Evolutionary conservation across 768 basidiomycete species (phyloP).

Genomic region (Lentinus tigrinus): DNA sequence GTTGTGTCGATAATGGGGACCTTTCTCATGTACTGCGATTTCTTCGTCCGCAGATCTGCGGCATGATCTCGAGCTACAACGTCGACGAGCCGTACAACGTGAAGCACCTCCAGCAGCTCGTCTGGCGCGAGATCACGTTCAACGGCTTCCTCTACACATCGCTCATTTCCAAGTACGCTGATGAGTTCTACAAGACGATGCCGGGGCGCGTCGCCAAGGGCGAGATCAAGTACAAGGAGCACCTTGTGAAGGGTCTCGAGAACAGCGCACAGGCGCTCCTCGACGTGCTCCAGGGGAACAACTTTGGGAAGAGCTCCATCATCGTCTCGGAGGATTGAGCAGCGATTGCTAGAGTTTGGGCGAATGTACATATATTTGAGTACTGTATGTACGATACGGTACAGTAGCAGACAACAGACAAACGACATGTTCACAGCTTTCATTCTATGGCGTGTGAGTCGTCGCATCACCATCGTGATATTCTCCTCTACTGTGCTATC

Average conservation of each 20-base stretch:
- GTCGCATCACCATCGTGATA: too few relatives aligned
- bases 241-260: conserved; percentile 33
- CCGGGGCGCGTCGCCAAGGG: conserved; percentile 31
- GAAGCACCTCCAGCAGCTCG: conserved; percentile 26
- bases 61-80: conserved; percentile 30
- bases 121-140: conserved; percentile 29
- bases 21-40: too few relatives aligned
- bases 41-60: conserved; percentile 22
- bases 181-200: conserved; percentile 30
- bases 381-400: too few relatives aligned
- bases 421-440: too few relatives aligned
- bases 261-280: conserved; percentile 34
- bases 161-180: conserved; percentile 25
- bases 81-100: conserved; percentile 18
- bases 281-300: conserved; percentile 33
- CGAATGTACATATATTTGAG: too few relatives aligned
- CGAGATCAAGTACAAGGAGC: conserved; percentile 37
- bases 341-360: too few relatives aligned
- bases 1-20: too few relatives aligned
- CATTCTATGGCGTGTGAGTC: too few relatives aligned
- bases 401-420: too few relatives aligned
- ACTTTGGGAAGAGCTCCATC: conserved; percentile 38
- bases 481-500: too few relatives aligned
- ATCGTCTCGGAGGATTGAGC: conserved; percentile 28
- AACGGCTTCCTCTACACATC: conserved; percentile 32